Evolutionary conservation across 768 basidiomycete genomes (phyloP).

Genomic region (Lanmaoa rubissima): DNA sequence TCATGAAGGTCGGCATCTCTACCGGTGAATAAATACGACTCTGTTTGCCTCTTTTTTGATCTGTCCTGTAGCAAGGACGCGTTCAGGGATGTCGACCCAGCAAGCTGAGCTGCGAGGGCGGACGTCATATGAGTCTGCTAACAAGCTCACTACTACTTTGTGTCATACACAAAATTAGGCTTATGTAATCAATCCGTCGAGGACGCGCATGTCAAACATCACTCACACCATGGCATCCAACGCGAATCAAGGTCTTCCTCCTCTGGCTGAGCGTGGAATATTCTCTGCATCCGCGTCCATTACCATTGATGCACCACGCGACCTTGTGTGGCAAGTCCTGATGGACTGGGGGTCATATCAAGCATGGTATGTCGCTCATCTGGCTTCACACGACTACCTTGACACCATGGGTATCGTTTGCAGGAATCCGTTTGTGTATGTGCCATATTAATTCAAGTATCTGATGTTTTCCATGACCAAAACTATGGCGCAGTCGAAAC

Average conservation of each 20-base stretch:
- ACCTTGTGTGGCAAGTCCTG: slow-evolving; percentile 60
- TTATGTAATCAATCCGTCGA: background rate
- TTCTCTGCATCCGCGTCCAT: slow-evolving; percentile 47
- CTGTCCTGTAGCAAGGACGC: slow-evolving; percentile 65
- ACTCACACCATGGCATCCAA: background rate
- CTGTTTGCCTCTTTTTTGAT: slow-evolving; percentile 54
- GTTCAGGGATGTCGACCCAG: slow-evolving; percentile 77
- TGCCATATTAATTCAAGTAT: background rate
- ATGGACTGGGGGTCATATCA: slow-evolving; percentile 60
- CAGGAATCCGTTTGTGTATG: slow-evolving; percentile 72
- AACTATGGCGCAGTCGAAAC: slow-evolving; percentile 40
- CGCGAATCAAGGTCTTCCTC: slow-evolving; percentile 34
- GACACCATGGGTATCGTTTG: background rate
- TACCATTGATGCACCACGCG: slow-evolving; percentile 58
- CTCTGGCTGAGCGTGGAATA: slow-evolving; percentile 40
- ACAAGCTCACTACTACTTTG: too few relatives aligned
- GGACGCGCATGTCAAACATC: background rate
- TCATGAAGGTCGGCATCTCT: slow-evolving; percentile 84
- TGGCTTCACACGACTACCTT: background rate
- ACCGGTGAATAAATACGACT: slow-evolving; percentile 88
- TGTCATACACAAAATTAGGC: background rate
- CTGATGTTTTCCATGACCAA: background rate
- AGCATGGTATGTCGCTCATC: slow-evolving; percentile 48
- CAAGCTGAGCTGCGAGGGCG: slow-evolving; percentile 79
- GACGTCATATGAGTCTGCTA: slow-evolving; percentile 42